phyloP scores from a whole-genome alignment of 768 basidiomycete genomes.

The Baorangia bicolor region DNA sequence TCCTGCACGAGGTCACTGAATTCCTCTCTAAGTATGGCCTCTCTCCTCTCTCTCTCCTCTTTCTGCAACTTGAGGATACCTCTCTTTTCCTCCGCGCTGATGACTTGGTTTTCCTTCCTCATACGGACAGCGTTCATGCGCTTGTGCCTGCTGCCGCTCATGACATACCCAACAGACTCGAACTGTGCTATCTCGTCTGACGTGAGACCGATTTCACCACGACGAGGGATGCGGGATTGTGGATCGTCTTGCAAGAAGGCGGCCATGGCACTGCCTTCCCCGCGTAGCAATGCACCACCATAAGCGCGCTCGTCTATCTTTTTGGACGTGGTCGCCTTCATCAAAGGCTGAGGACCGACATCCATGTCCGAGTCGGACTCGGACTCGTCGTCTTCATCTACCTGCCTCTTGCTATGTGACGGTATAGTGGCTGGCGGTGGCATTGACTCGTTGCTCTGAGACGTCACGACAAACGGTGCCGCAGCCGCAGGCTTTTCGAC shows the following conservation, averaged over 20 bases:
- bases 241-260: conserved; percentile 88
- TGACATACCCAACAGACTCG: conserved; percentile 93
- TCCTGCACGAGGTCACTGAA: conserved; percentile 83
- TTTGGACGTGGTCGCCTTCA: conserved; percentile 42
- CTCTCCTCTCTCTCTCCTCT: conserved; percentile 91
- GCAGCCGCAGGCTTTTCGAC: conserved; percentile 52
- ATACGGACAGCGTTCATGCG: conserved; percentile 99
- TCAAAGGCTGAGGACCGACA: conserved; percentile 75
- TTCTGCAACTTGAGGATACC: conserved; percentile 92
- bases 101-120: conserved; percentile 99
- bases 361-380: conserved; percentile 65
- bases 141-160: conserved; percentile 92
- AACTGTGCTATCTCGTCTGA: conserved; percentile 84
- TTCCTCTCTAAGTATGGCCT: conserved; percentile 85
- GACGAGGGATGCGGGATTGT: conserved; percentile 88
- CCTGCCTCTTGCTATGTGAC: conserved; percentile 10
- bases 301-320: conserved; percentile 82
- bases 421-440: conserved; percentile 25
- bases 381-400: conserved; percentile 20
- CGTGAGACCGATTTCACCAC: conserved; percentile 96
- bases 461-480: conserved; percentile 26
- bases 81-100: conserved; percentile 97
- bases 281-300: conserved; percentile 85
- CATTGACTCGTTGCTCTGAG: conserved; percentile 22
- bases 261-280: conserved; percentile 98